Evolutionary conservation across 768 basidiomycete species (phyloP).

Genomic region (Psilocybe tampanensis): DNA sequence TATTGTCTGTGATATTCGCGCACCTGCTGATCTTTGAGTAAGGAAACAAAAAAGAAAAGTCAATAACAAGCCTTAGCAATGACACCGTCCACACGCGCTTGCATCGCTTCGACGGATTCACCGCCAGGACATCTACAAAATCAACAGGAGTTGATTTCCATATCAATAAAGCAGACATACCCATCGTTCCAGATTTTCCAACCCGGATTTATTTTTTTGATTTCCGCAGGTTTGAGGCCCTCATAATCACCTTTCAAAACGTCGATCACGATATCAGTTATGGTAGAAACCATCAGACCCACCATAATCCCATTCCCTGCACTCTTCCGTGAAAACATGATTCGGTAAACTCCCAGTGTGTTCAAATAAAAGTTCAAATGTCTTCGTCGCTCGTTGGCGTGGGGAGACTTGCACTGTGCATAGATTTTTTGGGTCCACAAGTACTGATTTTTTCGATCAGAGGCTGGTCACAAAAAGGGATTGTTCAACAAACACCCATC

Average conservation of each 20-base stretch:
- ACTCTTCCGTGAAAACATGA: constrained; percentile 65
- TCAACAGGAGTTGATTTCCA: constrained; percentile 1
- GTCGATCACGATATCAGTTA: neutral
- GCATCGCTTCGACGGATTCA: constrained; percentile 83
- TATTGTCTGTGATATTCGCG: constrained; percentile 73
- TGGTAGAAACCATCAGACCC: neutral
- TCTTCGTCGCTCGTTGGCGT: constrained; percentile 81
- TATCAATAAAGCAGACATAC: constrained; percentile 35
- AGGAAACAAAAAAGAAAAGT: neutral
- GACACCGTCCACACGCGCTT: constrained; percentile 72
- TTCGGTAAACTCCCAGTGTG: constrained; percentile 42
- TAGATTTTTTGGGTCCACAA: constrained; percentile 81
- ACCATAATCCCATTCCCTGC: constrained; percentile 88
- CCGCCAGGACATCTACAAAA: constrained; percentile 82
- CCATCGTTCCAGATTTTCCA: constrained; percentile 92
- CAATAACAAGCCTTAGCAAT: constrained; percentile 58
- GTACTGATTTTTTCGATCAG: constrained; percentile 69
- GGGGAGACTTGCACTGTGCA: constrained; percentile 82
- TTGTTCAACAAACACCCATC: constrained; percentile 61
- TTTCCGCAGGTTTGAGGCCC: constrained; percentile 80
- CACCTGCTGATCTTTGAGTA: constrained; percentile 43
- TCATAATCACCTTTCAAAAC: constrained; percentile 73
- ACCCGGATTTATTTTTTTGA: constrained; percentile 53
- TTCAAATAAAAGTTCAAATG: constrained; percentile 80
- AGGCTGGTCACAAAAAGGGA: neutral